Evolutionary conservation across 2,329 filamentous ascomycete species (phyloP).

Genomic region (Cladosporium sp.): DNA sequence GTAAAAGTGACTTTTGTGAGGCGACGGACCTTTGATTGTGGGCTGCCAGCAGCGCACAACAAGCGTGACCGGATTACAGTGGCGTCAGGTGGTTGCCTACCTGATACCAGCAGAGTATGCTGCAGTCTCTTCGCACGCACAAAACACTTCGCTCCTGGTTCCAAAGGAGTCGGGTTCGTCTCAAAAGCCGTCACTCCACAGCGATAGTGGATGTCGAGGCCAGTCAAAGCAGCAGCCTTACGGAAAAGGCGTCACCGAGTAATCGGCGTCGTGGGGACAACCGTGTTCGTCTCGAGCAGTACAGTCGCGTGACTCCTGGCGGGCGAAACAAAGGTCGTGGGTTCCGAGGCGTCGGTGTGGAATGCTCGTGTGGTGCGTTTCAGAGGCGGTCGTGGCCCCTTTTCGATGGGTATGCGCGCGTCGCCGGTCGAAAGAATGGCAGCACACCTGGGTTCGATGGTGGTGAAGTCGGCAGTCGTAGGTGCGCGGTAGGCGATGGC

Average conservation of each 20-base stretch:
- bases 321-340: slow-evolving; percentile 2
- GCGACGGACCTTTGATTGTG: slow-evolving; percentile 13
- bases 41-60: slow-evolving; percentile 18
- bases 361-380: slow-evolving; percentile 8
- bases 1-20: not conserved
- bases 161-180: not conserved
- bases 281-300: not conserved
- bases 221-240: not conserved
- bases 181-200: not conserved
- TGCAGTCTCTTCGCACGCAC: not conserved
- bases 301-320: not conserved
- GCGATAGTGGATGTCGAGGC: slow-evolving; percentile 1
- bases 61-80: not conserved
- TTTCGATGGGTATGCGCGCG: slow-evolving; percentile 2
- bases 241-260: not conserved
- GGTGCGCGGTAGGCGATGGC: not conserved
- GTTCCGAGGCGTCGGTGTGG: slow-evolving; percentile 5
- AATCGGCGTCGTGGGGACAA: slow-evolving; percentile 1
- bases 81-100: slow-evolving; percentile 10
- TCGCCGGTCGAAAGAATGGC: not conserved
- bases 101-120: slow-evolving; percentile 5
- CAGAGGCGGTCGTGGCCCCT: slow-evolving; percentile 9
- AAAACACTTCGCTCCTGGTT: not conserved
- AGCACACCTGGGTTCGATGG: not conserved
- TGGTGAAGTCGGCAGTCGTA: not conserved